Conservation (phyloP, 495 filamentous ascomycete genomes). For the Penicillium simplicissimum region DNA sequence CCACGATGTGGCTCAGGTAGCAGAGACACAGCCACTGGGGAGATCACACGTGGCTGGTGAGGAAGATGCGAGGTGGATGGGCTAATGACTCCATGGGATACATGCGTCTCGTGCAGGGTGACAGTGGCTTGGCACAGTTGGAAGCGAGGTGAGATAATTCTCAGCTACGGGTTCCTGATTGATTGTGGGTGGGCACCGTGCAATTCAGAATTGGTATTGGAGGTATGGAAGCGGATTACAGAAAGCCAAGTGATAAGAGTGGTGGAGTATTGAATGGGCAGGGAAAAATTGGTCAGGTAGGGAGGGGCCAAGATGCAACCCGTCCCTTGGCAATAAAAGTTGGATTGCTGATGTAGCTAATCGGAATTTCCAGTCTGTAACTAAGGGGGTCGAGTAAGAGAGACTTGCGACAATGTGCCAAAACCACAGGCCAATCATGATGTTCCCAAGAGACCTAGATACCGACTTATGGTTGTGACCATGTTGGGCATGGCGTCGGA, state of each 20-base stretch:
- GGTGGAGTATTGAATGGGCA: background rate
- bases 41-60: conserved; percentile 28
- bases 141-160: background rate
- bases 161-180: background rate
- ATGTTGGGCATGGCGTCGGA: too few species aligned
- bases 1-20: conserved; percentile 28
- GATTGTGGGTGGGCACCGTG: background rate
- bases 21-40: conserved; percentile 29
- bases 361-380: conserved; percentile 8
- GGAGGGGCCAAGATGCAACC: background rate
- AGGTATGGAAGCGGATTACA: background rate
- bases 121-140: background rate
- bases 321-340: background rate
- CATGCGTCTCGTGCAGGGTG: background rate
- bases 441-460: background rate
- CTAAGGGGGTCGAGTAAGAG: conserved; percentile 5
- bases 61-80: background rate
- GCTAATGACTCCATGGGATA: background rate
- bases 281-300: background rate
- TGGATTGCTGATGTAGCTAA: background rate
- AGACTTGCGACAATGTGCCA: background rate
- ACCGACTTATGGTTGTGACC: background rate
- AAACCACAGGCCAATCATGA: background rate
- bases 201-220: background rate
- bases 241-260: background rate